Percentiles rank a stretch among this genome's conserved stretches.
These are phyloP conservation scores for Eucalyptus grandis DNA, from an alignment of 345 rosid species.

Conservation along the genomic window DNA sequence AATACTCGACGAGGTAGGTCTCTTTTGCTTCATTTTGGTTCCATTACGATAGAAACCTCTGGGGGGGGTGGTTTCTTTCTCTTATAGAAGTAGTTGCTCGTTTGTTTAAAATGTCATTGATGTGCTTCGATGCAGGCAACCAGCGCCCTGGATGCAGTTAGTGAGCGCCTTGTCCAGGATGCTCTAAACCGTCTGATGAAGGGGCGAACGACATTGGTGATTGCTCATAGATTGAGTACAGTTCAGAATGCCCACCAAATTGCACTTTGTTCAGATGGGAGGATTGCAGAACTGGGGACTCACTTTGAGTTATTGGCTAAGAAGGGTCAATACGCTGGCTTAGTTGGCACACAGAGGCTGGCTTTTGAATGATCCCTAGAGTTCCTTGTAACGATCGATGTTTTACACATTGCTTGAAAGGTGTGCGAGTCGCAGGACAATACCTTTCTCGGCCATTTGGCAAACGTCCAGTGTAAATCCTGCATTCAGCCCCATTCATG, in stretches of 20 bases:
- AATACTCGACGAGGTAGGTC: conserved; percentile 75
- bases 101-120: neutral
- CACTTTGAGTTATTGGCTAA: conserved; percentile 55
- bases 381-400: neutral
- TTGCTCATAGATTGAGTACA: conserved; percentile 90
- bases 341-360: conserved; percentile 83
- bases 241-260: conserved; percentile 87
- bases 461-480: neutral
- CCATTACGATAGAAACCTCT: neutral
- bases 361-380: conserved; percentile 51
- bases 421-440: neutral
- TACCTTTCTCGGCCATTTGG: neutral
- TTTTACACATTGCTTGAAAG: neutral
- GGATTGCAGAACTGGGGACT: conserved; percentile 73
- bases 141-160: conserved; percentile 88
- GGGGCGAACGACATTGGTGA: conserved; percentile 78
- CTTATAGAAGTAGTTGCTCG: neutral
- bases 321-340: conserved; percentile 74
- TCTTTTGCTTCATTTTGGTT: neutral
- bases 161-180: conserved; percentile 80
- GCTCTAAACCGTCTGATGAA: conserved; percentile 80
- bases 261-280: conserved; percentile 71
- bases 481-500: neutral
- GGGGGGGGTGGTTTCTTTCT: neutral
- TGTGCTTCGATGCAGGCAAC: conserved; percentile 47